phyloP scores from a whole-genome alignment of 192 early-diverging fungal species.

The Chytriomyces sp. region DNA sequence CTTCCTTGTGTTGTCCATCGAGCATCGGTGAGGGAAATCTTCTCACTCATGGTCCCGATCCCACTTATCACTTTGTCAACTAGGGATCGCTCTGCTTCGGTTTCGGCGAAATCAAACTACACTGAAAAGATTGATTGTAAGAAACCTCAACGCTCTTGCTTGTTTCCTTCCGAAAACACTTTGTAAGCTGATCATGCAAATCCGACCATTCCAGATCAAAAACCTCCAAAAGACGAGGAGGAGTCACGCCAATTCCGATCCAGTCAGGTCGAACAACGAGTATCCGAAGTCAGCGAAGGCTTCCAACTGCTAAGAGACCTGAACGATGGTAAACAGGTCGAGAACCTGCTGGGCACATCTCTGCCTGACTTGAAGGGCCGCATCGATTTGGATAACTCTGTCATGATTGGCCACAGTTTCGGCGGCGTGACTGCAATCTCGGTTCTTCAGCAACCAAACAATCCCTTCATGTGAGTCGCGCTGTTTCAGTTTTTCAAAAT shows the following conservation, averaged over 20 bases:
- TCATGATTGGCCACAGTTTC: conserved; percentile 34
- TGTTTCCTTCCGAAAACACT: background rate
- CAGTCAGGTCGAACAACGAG: conserved; percentile 20
- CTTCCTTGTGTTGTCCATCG: conserved; percentile 28
- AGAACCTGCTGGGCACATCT: background rate
- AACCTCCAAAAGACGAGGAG: conserved; percentile 2
- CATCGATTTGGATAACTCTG: conserved; percentile 19
- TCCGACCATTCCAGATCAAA: background rate
- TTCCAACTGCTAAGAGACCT: conserved; percentile 13
- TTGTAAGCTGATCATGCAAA: background rate
- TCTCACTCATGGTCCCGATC: background rate
- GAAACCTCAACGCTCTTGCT: background rate
- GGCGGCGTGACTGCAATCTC: conserved; percentile 28
- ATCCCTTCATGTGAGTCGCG: conserved; percentile 8
- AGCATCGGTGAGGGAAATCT: background rate
- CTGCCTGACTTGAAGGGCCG: conserved; percentile 24
- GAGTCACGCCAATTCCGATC: conserved; percentile 11
- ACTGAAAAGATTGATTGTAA: conserved; percentile 6
- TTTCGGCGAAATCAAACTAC: conserved; percentile 22
- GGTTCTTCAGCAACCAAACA: conserved; percentile 2
- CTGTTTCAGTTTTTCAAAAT: background rate
- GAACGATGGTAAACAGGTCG: conserved; percentile 7
- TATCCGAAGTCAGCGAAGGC: conserved; percentile 26
- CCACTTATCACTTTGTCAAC: background rate
- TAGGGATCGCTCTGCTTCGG: conserved; percentile 26